These are phyloP conservation scores for Amyloporia xantha DNA, from an alignment of 768 basidiomycete genomes.

Conservation along the genomic window DNA sequence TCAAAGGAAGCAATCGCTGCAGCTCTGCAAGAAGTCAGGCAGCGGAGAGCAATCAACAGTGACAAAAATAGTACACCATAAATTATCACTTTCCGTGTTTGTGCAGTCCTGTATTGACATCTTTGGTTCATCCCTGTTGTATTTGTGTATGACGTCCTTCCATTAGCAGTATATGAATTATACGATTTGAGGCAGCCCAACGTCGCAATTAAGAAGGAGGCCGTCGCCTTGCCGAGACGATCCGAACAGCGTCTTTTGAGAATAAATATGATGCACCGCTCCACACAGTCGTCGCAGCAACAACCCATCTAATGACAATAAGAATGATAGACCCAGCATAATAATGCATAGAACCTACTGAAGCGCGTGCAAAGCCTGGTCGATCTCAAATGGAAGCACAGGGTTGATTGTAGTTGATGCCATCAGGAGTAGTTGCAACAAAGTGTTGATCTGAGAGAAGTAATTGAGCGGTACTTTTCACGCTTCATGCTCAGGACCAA, in stretches of 20 bases:
- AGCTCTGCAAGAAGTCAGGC: slow-evolving; percentile 67
- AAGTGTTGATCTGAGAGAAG: slow-evolving; percentile 74
- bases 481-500: slow-evolving; percentile 32
- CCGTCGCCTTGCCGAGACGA: slow-evolving; percentile 23
- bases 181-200: neutral
- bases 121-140: neutral
- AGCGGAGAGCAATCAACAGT: slow-evolving; percentile 5
- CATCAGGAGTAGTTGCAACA: slow-evolving; percentile 88
- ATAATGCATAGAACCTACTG: no score
- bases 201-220: neutral
- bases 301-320: slow-evolving; percentile 74
- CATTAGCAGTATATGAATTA: neutral
- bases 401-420: slow-evolving; percentile 83
- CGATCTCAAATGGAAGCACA: slow-evolving; percentile 56
- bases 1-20: slow-evolving; percentile 55
- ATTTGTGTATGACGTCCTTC: neutral
- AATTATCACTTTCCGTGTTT: neutral
- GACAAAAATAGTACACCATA: neutral
- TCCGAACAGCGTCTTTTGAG: slow-evolving; percentile 64
- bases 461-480: neutral
- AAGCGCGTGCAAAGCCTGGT: slow-evolving; percentile 50
- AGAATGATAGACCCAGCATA: no score
- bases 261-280: slow-evolving; percentile 83
- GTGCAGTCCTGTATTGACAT: neutral
- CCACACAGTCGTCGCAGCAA: slow-evolving; percentile 88